Base-by-base conservation (phyloP, 140 eudicot species). In the Bidens hawaiensis region DNA sequence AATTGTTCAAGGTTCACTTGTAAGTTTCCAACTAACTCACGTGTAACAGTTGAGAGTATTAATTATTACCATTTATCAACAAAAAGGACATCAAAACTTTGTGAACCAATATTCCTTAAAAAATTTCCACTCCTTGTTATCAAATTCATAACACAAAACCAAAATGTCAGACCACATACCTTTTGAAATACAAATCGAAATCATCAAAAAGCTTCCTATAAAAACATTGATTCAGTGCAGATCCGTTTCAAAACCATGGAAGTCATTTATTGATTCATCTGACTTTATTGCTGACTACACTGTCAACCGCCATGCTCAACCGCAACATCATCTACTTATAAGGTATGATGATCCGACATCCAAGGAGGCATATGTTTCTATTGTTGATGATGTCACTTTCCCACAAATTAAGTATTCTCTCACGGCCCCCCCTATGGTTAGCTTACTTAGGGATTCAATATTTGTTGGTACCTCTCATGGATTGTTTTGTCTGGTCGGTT, bases 241-340 rank as follows among this genome's bases (percentile, higher is more conserved):
- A 53, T 66, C 53, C 4, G 41, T 53, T 28, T 66, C 62, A 23
- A 51, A 66, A 16, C 12, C 23, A 51, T 66, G 63, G 72, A 50
- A 53, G 16, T 4, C 25, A 31, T 25, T 66, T 0, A 51, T 66
- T 38, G 26, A 15, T 2, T 19, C 34, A 11, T 24, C 62, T 14
- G n/a, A 34, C 23, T 66, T 66, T 18, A 66, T 50, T 2, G 7
- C 16, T 21, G 50, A 21, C 7, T 40, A 51, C 63, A 30, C 13
- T 45, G 1, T 47, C 21, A 21, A 10, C 14, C 9, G 4, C 43
- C 69, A 19, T 4, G 19, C 45, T 27, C 69, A 45, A 26, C 30
- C 18, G 0, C 33, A 28, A 10, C 69, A 22, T 46, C 69, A 22
- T 46, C 58, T 27, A 6, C 15, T 49, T 10, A n/a, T 48, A 19